Base-by-base conservation (phyloP, 2,329 filamentous ascomycete species). In the Aspergillus sp. region DNA sequence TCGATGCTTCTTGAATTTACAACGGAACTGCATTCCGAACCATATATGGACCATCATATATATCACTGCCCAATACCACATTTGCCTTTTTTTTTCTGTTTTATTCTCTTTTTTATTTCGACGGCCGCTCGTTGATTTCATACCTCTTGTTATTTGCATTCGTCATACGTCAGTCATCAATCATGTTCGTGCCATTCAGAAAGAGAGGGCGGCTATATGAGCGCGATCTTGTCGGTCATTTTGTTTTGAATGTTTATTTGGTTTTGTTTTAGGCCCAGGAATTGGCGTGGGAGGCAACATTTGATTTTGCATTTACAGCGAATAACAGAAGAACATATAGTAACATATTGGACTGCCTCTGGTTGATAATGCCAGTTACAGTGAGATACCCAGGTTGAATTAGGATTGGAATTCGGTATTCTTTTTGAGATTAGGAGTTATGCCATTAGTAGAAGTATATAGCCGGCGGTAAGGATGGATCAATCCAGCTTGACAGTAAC, bases 271-370 rank as follows among this genome's bases (percentile, higher is more conserved):
- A 20, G 45, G 33, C 46, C 51, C 47, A 40, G 51, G 49, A 15
- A 19, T 51, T 42, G 57, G 61, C 46, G 46, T 54, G 60, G 64
- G 64, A 50, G 61, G 63, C 19, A 56, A 22, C 56, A 45, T 64
- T 37, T 37, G 34, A 13, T 37, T 30, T 65, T 64, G 63, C 64
- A 66, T 66, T 66, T 54, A 57, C 58, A 57, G 52, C 61, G 57
- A 58, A 52, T 59, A 27, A 40, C 55, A 58, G 13, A 42, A 49
- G 7, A 41, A 49, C 11, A 41, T 57, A 54, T 33, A 57, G 22
- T 49, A 44, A 39, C 44, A 34, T 57, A 17, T 46, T 45, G 30
- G 20, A 33, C 46, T 54, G 15, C 8, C 34, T 15, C 41, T 22
- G 19, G 46, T 24, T 50, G 7, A 5, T 2, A 52, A 4, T 40